phyloP scores from a whole-genome alignment of 140 eudicot species.

The Anethum foeniculum region DNA sequence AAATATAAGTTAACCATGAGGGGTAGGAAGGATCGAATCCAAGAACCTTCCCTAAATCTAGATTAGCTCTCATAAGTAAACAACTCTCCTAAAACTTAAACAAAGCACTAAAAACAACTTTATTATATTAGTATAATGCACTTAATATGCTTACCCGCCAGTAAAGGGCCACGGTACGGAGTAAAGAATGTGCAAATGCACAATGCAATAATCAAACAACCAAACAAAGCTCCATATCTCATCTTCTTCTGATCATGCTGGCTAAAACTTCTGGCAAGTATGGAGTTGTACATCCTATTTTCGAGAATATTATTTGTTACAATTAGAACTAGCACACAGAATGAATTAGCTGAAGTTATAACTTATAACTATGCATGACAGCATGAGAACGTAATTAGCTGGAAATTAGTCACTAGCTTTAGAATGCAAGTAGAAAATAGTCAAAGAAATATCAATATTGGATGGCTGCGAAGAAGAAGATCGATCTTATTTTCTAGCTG shows the following conservation, averaged over 20 bases:
- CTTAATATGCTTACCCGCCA: conserved; percentile 34
- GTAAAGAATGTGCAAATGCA: conserved; percentile 36
- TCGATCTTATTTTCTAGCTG: background rate
- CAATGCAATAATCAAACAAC: conserved; percentile 33
- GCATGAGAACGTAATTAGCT: background rate
- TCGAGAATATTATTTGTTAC: background rate
- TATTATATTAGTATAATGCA: background rate
- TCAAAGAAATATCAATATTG: background rate
- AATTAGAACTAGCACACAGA: background rate
- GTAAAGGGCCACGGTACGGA: conserved; percentile 35
- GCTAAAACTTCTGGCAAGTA: conserved; percentile 54
- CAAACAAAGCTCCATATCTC: conserved; percentile 34
- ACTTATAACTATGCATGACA: no score
- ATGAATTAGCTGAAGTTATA: background rate
- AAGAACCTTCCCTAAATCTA: no score
- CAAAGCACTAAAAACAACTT: no score
- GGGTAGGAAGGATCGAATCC: no score
- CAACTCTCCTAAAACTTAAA: no score
- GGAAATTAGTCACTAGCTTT: background rate
- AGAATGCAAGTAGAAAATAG: background rate
- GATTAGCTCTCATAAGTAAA: no score
- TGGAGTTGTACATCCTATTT: conserved; percentile 39
- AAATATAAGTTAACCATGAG: no score
- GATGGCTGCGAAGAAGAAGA: background rate
- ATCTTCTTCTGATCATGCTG: conserved; percentile 38